Evolutionary conservation across 1,284 basidiomycete genomes (phyloP).

Genomic region (Cutaneotrichosporon cutaneum): DNA sequence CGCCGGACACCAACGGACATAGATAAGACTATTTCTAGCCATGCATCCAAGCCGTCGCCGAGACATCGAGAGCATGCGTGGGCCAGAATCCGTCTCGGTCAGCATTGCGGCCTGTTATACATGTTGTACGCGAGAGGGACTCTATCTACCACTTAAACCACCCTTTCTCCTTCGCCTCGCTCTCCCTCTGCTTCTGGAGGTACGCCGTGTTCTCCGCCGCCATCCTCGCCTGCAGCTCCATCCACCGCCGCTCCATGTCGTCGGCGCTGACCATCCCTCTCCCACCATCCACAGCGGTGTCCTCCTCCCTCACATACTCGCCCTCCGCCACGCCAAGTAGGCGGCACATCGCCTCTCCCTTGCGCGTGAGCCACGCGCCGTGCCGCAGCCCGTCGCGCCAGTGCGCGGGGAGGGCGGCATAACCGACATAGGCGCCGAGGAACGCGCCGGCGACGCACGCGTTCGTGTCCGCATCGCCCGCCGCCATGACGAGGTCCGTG

Average conservation of each 20-base stretch:
- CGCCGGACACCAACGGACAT: neutral
- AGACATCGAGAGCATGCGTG: too few species aligned
- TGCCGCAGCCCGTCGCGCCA: conserved; percentile 18
- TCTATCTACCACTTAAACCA: too few species aligned
- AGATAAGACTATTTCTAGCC: too few species aligned
- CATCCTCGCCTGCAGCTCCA: conserved; percentile 19
- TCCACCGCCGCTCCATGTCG: conserved; percentile 12
- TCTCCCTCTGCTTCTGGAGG: neutral
- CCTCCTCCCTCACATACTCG: conserved; percentile 8
- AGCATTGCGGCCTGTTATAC: too few species aligned
- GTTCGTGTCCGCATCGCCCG: conserved; percentile 26
- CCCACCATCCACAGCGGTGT: conserved; percentile 19
- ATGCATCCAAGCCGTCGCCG: too few species aligned
- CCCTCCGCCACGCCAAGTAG: conserved; percentile 12
- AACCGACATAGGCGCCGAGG: conserved; percentile 21
- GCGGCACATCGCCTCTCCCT: conserved; percentile 11
- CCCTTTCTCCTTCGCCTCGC: neutral
- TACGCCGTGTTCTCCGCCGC: conserved; percentile 11
- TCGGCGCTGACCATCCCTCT: conserved; percentile 10
- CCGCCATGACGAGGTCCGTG: conserved; percentile 15
- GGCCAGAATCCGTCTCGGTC: too few species aligned
- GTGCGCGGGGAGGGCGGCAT: conserved; percentile 10
- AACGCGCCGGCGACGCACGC: conserved; percentile 21
- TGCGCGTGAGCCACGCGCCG: conserved; percentile 15
- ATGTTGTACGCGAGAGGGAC: too few species aligned